Evolutionary conservation across 2,329 filamentous ascomycete genomes (phyloP).

Genomic region (Anthostomella pinea): DNA sequence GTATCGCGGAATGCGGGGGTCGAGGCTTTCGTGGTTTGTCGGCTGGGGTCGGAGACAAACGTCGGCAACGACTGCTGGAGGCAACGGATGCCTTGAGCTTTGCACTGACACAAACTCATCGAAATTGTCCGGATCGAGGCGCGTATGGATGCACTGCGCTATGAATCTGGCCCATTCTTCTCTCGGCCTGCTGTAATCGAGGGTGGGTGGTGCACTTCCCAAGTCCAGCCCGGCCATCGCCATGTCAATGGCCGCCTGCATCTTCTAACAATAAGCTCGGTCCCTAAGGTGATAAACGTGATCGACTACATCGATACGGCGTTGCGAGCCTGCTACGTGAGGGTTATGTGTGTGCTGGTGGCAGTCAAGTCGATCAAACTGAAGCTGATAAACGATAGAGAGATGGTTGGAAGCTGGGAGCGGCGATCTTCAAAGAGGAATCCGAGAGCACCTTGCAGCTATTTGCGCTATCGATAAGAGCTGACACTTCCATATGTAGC

Average conservation of each 20-base stretch:
- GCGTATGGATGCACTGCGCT: conserved; percentile 45
- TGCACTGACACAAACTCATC: conserved; percentile 49
- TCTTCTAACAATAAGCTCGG: too few relatives aligned
- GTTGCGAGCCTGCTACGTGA: too few relatives aligned
- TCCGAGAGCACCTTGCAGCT: too few relatives aligned
- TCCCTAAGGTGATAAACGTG: too few relatives aligned
- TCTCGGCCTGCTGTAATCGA: conserved; percentile 23
- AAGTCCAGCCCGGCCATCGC: conserved; percentile 6
- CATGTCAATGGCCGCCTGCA: conserved; percentile 23
- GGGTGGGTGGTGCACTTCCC: conserved; percentile 1
- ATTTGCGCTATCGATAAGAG: too few relatives aligned
- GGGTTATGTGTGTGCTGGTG: too few relatives aligned
- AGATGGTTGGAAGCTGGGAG: too few relatives aligned
- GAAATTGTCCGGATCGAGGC: conserved; percentile 54
- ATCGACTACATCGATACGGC: too few relatives aligned
- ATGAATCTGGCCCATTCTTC: conserved; percentile 52
- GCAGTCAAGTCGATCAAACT: too few relatives aligned
- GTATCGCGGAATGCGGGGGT: conserved; percentile 59
- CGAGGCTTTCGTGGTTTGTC: conserved; percentile 48
- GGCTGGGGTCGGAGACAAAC: conserved; percentile 55
- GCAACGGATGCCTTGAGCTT: conserved; percentile 49
- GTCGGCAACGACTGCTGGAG: conserved; percentile 51
- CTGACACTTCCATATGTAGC: too few relatives aligned
- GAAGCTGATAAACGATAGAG: too few relatives aligned
- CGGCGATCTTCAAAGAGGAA: too few relatives aligned